A percentile compares a stretch with the other conserved stretches of the same genome.
Conservation (phyloP, 2,329 filamentous ascomycete species). For the Penicillium sp. region DNA sequence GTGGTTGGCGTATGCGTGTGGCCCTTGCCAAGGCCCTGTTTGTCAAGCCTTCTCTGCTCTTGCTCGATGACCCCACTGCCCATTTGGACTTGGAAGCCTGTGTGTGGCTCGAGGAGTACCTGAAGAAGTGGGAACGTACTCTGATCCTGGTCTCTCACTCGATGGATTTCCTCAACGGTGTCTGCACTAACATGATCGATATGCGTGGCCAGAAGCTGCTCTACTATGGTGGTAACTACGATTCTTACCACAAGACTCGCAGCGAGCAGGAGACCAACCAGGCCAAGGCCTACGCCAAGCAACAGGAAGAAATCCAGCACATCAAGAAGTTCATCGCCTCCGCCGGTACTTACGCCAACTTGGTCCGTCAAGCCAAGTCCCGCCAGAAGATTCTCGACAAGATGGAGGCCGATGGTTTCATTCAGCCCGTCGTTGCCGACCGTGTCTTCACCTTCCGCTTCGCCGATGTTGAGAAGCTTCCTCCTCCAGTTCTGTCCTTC, state of each 20-base stretch:
- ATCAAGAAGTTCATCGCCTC: slow-evolving; percentile 99
- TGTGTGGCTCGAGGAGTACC: slow-evolving; percentile 98
- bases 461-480: slow-evolving; percentile 98
- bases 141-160: slow-evolving; percentile 95
- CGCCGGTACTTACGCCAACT: slow-evolving; percentile 98
- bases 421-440: slow-evolving; percentile 81
- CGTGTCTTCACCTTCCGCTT: slow-evolving; percentile 96
- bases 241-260: slow-evolving; percentile 93
- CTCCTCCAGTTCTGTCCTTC: slow-evolving; percentile 91
- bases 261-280: slow-evolving; percentile 95
- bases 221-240: slow-evolving; percentile 99
- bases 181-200: slow-evolving; percentile 97
- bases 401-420: slow-evolving; percentile 99
- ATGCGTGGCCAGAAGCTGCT: slow-evolving; percentile 85
- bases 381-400: slow-evolving; percentile 99
- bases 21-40: slow-evolving; percentile 96
- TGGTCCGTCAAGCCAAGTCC: slow-evolving; percentile 98
- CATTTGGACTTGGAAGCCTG: slow-evolving; percentile 99
- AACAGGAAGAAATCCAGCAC: slow-evolving; percentile 97
- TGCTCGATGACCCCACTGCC: slow-evolving; percentile 96
- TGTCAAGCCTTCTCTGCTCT: slow-evolving; percentile 90
- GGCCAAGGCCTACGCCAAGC: slow-evolving; percentile 98
- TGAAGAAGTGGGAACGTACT: slow-evolving; percentile 99
- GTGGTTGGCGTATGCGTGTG: slow-evolving; percentile 99
- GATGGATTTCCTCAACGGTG: slow-evolving; percentile 98